A percentile compares a stretch with the other conserved stretches of the same genome.
phyloP scores from a whole-genome alignment of 2,329 filamentous ascomycete species.

The Cercospora beticola region DNA sequence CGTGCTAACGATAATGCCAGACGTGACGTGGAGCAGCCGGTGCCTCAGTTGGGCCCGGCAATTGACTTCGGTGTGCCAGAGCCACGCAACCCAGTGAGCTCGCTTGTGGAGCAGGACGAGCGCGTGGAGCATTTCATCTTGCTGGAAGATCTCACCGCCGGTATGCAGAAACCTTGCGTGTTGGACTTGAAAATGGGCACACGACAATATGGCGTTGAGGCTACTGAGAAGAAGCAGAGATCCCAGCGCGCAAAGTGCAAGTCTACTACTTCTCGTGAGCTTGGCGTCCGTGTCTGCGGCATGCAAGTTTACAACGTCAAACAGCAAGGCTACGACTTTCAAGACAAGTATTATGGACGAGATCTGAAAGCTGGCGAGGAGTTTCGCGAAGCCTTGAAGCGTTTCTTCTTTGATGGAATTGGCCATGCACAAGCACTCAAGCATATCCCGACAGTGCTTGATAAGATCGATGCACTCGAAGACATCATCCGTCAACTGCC shows the following conservation, averaged over 20 bases:
- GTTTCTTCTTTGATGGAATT: constrained; percentile 87
- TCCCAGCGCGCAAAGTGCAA: constrained; percentile 93
- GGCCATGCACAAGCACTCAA: constrained; percentile 75
- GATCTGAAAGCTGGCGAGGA: constrained; percentile 82
- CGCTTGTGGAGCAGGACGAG: constrained; percentile 49
- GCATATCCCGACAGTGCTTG: constrained; percentile 83
- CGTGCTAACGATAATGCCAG: not conserved
- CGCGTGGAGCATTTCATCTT: constrained; percentile 91
- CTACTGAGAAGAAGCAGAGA: constrained; percentile 83
- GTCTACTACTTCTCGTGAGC: constrained; percentile 82
- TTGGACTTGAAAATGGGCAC: constrained; percentile 99
- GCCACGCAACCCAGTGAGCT: constrained; percentile 47
- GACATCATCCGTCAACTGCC: constrained; percentile 75
- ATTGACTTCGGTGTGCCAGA: constrained; percentile 32
- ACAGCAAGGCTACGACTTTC: constrained; percentile 83
- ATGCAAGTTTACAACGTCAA: constrained; percentile 93
- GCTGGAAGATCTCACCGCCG: constrained; percentile 89
- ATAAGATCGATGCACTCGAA: constrained; percentile 80
- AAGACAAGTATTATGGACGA: constrained; percentile 96
- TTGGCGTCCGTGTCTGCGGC: constrained; percentile 91
- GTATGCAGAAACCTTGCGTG: constrained; percentile 95
- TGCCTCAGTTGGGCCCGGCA: constrained; percentile 32
- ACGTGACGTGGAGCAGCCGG: not conserved
- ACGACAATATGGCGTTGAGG: constrained; percentile 91
- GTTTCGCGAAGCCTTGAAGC: constrained; percentile 82